Conservation (phyloP, 2,329 filamentous ascomycete genomes). For the Colletotrichum sp. region DNA sequence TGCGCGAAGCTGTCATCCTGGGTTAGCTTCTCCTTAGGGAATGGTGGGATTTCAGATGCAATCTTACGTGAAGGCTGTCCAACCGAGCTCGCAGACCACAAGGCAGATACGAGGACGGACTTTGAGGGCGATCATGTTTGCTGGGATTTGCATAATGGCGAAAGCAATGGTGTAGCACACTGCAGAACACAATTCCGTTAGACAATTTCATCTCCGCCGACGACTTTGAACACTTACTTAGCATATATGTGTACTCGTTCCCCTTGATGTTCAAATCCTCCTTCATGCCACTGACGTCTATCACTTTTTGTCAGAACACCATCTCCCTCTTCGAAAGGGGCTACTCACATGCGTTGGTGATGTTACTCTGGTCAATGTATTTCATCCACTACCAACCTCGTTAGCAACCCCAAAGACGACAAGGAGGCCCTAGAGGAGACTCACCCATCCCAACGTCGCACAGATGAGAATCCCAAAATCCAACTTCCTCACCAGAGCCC, state of each 20-base stretch:
- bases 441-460: not conserved
- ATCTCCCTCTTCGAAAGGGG: fast-evolving
- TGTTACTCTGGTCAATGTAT: constrained; percentile 9
- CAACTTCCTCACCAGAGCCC: not conserved
- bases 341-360: constrained; percentile 6
- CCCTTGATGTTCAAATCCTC: not conserved
- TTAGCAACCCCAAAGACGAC: not conserved
- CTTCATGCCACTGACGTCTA: constrained; percentile 1
- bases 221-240: not conserved
- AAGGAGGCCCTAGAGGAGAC: not conserved
- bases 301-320: not conserved
- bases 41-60: too few relatives aligned
- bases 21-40: too few relatives aligned
- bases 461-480: constrained; percentile 2
- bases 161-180: constrained; percentile 57
- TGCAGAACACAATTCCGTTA: fast-evolving
- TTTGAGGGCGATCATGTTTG: constrained; percentile 70
- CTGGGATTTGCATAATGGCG: constrained; percentile 66
- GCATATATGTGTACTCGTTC: constrained; percentile 5
- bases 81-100: constrained; percentile 42
- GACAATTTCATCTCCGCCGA: not conserved
- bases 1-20: not conserved
- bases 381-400: not conserved
- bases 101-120: constrained; percentile 68
- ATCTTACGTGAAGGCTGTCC: not conserved